Base-by-base conservation (phyloP, 352 stramenopile genomes). In the Thalassiosira livingstoniorum region DNA sequence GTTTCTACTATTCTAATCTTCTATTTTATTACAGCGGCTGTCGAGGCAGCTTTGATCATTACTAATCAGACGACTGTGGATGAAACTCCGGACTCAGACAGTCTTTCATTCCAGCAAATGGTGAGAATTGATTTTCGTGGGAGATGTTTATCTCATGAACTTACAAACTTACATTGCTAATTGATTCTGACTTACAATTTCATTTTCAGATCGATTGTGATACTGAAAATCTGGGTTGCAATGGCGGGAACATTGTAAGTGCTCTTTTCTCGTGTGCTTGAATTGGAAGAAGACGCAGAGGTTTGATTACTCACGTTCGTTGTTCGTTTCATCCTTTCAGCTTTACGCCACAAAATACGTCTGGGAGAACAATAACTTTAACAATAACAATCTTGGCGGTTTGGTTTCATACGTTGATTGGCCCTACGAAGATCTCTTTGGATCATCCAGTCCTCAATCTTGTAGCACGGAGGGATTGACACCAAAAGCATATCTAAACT, bases 161-260 rank as follows among this genome's bases (percentile, higher is more conserved):
- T n/a, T n/a, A n/a, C n/a, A n/a, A n/a, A n/a, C n/a, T n/a, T n/a
- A n/a, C n/a, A n/a, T n/a, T n/a, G n/a, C n/a, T n/a, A n/a, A n/a
- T n/a, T n/a, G n/a, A n/a, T n/a, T n/a, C n/a, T n/a, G n/a, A n/a
- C n/a, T n/a, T n/a, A n/a, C n/a, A n/a, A n/a, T n/a, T n/a, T n/a
- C n/a, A n/a, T n/a, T n/a, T n/a, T n/a, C n/a, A n/a, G n/a, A 92
- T 98, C 42, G 94, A 92, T 35, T 98, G 97, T 80, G 92, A 95
- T 82, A 57, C 77, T 37, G 54, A 68, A 60, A 93, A 94, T 65
- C 86, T 89, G 23, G 96, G 96, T 29, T 99, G 96, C 88, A 90
- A 93, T 63, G 96, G 97, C 27, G 97, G 97, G 27, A 81, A 80
- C 11, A 70, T 76, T 42, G 88, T 94, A 43, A 94, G 45, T 43